These are phyloP conservation scores for Vicia faba DNA, from an alignment of 306 rosid genomes.

Conservation along the genomic window DNA sequence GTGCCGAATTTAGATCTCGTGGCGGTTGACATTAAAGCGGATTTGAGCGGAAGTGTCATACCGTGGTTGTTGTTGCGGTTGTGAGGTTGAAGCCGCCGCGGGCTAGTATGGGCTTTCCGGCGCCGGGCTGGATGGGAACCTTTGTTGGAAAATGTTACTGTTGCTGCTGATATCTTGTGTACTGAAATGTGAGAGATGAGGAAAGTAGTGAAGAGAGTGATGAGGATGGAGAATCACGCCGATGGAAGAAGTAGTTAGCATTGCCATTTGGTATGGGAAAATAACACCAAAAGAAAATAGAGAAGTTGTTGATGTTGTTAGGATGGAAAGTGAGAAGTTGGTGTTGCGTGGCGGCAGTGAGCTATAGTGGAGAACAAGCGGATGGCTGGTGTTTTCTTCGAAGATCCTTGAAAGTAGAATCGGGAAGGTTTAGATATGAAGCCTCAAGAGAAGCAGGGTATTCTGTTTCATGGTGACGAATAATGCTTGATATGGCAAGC, in stretches of 20 bases:
- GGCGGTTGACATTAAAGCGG: no score
- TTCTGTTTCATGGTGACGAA: conserved; percentile 95
- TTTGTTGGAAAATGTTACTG: conserved; percentile 63
- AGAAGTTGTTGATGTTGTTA: not conserved
- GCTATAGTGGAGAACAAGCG: no score
- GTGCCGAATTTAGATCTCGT: no score
- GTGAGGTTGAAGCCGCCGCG: conserved; percentile 82
- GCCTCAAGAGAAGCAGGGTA: conserved; percentile 89
- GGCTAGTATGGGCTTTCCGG: conserved; percentile 79
- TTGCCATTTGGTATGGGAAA: conserved; percentile 45
- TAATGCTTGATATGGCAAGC: conserved; percentile 61
- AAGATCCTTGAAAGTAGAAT: conserved; percentile 99
- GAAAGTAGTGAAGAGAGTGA: not conserved
- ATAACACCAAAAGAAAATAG: not conserved
- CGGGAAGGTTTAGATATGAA: conserved; percentile 85
- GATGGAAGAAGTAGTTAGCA: conserved; percentile 40
- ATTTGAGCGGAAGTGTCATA: no score
- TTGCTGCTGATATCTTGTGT: conserved; percentile 46
- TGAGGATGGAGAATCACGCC: conserved; percentile 23
- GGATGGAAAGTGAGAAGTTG: not conserved
- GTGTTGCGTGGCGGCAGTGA: no score
- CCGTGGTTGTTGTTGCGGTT: no score
- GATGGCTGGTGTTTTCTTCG: no score
- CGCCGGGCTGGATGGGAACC: conserved; percentile 79
- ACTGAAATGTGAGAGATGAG: conserved; percentile 18